Base-by-base conservation (phyloP, 2,329 filamentous ascomycete species). In the Colletotrichum horii region DNA sequence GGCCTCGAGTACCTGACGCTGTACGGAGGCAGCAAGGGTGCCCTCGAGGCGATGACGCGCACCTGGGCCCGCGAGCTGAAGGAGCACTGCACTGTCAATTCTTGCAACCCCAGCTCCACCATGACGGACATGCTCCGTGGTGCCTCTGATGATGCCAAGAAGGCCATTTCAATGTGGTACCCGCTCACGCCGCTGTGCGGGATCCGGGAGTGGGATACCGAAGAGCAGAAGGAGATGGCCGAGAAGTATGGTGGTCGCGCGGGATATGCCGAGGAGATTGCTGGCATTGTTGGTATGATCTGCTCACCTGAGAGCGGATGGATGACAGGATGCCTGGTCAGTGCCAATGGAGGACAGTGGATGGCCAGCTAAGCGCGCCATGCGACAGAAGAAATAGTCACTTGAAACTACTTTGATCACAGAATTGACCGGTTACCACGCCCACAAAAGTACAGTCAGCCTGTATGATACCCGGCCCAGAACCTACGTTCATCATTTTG, bases 301-400 rank as follows among this genome's bases (percentile, higher is more conserved):
- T 94, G 93, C 81, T 90, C 89, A 8, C 88, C 88, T 14, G 93
- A 95, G 82, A 88, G 88, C 52, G 90, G 88, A 3, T 95, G 93
- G 93, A 92, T 91, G 74, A 95, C 93, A 2, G 93, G 93, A 6
- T 93, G 91, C 80, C 90, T 94, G 36, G 88, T 95, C n/a, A 94
- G 91, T 83, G 93, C 93, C 16, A 94, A 94, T 79, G 93, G 93
- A 4, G 70, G 74, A 8, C 74, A 76, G 19, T 76, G 74, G 74
- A 74, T 74, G 74, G 70, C 74, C 22, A 62, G 74, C 52, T 90
- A 36, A 36, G 43, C 43, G n/a, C 43, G 2, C 22, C 0, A 22
- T 22, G 43, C 43, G n/a, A 22, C 11, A 14, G n/a, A 48, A 48
- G 43, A 22, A 2, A 48, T 48, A 22, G n/a, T 22, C 11, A 48